Percentiles rank a stretch among this genome's conserved stretches.
Conservation (phyloP, 164 flowering plant genomes). For the Macadamia integrifolia region DNA sequence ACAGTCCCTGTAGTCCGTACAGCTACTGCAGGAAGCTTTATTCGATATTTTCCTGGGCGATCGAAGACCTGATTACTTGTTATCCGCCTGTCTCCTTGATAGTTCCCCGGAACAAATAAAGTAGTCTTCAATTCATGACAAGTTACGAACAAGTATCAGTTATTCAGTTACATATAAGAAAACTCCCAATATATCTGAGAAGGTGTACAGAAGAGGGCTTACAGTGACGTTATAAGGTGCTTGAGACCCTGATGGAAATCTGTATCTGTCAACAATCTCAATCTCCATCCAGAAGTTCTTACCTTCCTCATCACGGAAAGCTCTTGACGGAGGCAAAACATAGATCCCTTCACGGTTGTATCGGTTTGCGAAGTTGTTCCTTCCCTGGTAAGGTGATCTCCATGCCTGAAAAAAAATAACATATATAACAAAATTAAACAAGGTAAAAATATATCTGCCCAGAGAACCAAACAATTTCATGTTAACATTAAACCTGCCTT, state of each 20-base stretch:
- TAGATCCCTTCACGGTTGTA: constrained; percentile 71
- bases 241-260: constrained; percentile 78
- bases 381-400: constrained; percentile 83
- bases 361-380: constrained; percentile 72
- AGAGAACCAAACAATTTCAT: neutral
- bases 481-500: constrained; percentile 44
- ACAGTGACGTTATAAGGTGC: constrained; percentile 97
- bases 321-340: constrained; percentile 68
- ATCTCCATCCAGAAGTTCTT: constrained; percentile 91
- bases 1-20: constrained; percentile 94
- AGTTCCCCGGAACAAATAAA: constrained; percentile 92
- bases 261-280: constrained; percentile 79
- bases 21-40: constrained; percentile 79
- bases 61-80: constrained; percentile 55
- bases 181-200: neutral
- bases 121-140: constrained; percentile 47
- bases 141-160: neutral
- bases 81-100: constrained; percentile 86
- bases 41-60: constrained; percentile 60
- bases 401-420: constrained; percentile 59
- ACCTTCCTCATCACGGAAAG: constrained; percentile 98
- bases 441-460: neutral
- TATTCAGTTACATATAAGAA: neutral
- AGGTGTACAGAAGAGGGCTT: constrained; percentile 16
- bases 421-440: neutral